Evolutionary conservation across 345 rosid species (phyloP).

Genomic region (Litchi chinensis): DNA sequence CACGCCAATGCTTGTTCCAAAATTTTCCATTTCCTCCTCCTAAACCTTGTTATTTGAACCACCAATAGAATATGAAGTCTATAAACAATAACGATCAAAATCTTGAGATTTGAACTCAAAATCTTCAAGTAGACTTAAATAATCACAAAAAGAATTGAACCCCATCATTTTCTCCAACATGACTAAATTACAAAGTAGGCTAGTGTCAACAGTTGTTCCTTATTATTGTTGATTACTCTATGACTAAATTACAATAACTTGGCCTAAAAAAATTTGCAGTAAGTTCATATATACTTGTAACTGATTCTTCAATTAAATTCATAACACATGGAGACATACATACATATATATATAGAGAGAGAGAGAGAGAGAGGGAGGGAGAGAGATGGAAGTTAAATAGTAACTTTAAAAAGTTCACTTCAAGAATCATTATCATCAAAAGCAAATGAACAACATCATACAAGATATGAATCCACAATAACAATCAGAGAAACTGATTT

Average conservation of each 20-base stretch:
- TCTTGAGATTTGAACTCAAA: background rate
- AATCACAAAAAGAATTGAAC: background rate
- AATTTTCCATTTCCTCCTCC: background rate
- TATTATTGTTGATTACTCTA: no score
- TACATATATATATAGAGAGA: background rate
- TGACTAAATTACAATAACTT: no score
- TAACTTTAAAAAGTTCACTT: constrained; percentile 20
- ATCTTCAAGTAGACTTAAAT: background rate
- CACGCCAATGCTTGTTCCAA: background rate
- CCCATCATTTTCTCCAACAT: background rate
- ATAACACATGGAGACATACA: background rate
- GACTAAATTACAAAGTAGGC: no score
- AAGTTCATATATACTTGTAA: no score
- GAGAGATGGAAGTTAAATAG: constrained; percentile 4
- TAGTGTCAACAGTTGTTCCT: background rate
- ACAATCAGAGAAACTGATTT: background rate
- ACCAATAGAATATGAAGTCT: background rate
- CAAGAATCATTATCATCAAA: constrained; percentile 25
- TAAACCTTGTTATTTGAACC: background rate
- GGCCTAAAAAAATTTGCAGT: background rate
- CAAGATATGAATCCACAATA: background rate
- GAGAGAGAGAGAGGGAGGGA: background rate
- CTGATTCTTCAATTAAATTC: constrained; percentile 1
- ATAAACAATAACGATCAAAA: background rate
- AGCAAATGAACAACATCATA: constrained; percentile 6